Base-by-base conservation (phyloP, 2,329 filamentous ascomycete genomes). In the Leptographium wingfieldii region DNA sequence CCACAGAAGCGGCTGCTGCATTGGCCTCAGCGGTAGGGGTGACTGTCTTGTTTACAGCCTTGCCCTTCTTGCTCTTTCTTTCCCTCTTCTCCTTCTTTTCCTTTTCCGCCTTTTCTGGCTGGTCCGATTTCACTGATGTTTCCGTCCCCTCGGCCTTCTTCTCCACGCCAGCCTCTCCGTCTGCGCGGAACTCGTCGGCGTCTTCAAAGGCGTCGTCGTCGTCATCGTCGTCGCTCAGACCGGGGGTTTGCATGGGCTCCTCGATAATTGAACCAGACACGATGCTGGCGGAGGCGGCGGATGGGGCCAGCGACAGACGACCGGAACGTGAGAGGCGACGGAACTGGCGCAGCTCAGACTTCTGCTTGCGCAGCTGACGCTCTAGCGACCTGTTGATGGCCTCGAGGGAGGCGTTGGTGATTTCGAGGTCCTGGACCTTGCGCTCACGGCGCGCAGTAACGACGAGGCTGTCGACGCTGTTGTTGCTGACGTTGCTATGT, bases 321-420 rank as follows among this genome's bases (percentile, higher is more conserved):
- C 91, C 91, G 0, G 90, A 85, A 25, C 92, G 83, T 48, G 90
- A 95, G 56, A 97, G 76, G n/a, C 94, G 84, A 57, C 89, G 84
- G 70, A 86, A 97, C 52, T 92, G 81, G 60, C 94, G 85, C 38
- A 99, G 71, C 69, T 99, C 94, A 1, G 88, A 83, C 46, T 88
- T 92, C 68, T 97, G 92, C 69, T 95, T 95, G 31, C 91, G 84
- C 67, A 99, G 80, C 69, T 97, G 90, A 29, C 90, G 83, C 73
- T 99, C 94, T 0, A 99, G 76, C 0, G 91, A 94, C 58, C 92
- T 82, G 69, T 99, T 99, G 73, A 99, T 97, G 49, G 94, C 94
- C 60, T 96, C 82, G 3, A 99, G 80, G 1, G 92, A 96, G 1
- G 90, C 94, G 68, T 99, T 99, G 59, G 88, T 96, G 64, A 99